Percentiles rank a stretch among this genome's conserved stretches.
Conservation (phyloP, 768 basidiomycete genomes). For the Lyophyllum atratum region DNA sequence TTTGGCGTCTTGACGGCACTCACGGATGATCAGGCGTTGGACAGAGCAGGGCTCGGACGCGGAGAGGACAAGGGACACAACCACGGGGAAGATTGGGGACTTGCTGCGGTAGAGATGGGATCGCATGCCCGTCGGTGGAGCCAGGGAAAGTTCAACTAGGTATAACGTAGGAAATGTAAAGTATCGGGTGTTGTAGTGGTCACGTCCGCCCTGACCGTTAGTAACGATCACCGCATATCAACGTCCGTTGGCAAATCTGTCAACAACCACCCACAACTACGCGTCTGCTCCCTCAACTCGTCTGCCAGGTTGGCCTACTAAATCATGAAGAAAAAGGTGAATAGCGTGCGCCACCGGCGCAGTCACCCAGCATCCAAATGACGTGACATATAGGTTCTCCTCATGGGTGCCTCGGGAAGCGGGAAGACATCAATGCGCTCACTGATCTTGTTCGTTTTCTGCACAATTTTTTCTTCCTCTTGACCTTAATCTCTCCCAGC, state of each 20-base stretch:
- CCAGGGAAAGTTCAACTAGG: constrained; percentile 60
- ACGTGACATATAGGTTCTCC: constrained; percentile 68
- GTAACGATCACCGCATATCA: constrained; percentile 4
- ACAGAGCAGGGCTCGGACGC: constrained; percentile 85
- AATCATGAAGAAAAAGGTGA: constrained; percentile 66
- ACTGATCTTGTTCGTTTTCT: constrained; percentile 86
- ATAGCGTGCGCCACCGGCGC: constrained; percentile 15
- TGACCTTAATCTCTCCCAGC: constrained; percentile 41
- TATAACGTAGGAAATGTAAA: constrained; percentile 7
- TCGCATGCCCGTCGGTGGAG: constrained; percentile 65
- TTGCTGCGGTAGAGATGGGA: constrained; percentile 94
- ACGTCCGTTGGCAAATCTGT: constrained; percentile 11
- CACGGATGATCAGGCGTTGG: constrained; percentile 91
- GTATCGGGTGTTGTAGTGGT: neutral
- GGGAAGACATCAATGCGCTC: constrained; percentile 98
- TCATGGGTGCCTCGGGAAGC: constrained; percentile 97
- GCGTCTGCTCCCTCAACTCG: constrained; percentile 7
- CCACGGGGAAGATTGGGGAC: constrained; percentile 98
- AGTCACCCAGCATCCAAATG: constrained; percentile 14
- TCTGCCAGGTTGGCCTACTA: constrained; percentile 10
- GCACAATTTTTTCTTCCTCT: neutral
- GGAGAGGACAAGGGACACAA: constrained; percentile 83
- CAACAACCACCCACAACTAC: constrained; percentile 12
- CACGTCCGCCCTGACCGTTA: constrained; percentile 3
- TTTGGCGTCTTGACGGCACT: constrained; percentile 96